Conservation (phyloP, 2,329 filamentous ascomycete species). For the Dothideomycetes sp. region DNA sequence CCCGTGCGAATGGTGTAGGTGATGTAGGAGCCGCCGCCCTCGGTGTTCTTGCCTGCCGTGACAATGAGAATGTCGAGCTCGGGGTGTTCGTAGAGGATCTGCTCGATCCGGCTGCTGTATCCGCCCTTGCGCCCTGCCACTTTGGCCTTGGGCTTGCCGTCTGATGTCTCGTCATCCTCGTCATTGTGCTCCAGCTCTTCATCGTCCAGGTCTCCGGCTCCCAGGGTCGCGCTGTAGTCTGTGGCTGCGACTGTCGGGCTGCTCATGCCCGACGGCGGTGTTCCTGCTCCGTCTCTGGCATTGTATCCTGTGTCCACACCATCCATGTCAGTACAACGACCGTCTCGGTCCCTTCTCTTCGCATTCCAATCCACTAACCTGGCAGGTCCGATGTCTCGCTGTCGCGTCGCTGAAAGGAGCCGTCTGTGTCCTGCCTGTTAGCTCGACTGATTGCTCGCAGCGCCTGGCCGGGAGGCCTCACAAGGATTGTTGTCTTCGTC, state of each 20-base stretch:
- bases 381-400: constrained; percentile 59
- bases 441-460: no score
- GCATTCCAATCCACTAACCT: constrained; percentile 28
- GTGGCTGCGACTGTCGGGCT: constrained; percentile 15
- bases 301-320: no score
- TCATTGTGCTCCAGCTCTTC: constrained; percentile 35
- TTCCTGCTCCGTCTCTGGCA: constrained; percentile 1
- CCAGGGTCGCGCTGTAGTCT: constrained; percentile 17
- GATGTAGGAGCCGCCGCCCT: constrained; percentile 87
- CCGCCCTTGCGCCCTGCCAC: constrained; percentile 62
- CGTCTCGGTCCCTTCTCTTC: neutral
- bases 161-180: constrained; percentile 35
- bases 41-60: constrained; percentile 87
- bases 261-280: constrained; percentile 17
- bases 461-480: no score
- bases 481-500: constrained; percentile 97
- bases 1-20: constrained; percentile 95
- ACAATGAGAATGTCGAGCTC: constrained; percentile 84
- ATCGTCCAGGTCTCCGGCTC: constrained; percentile 12
- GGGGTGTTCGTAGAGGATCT: constrained; percentile 92
- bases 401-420: constrained; percentile 82
- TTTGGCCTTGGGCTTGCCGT: no score
- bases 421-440: no score
- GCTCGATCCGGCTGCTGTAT: constrained; percentile 92
- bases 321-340: constrained; percentile 20